Conservation (phyloP, 164 flowering plant genomes). For the Vitis amurensis region DNA sequence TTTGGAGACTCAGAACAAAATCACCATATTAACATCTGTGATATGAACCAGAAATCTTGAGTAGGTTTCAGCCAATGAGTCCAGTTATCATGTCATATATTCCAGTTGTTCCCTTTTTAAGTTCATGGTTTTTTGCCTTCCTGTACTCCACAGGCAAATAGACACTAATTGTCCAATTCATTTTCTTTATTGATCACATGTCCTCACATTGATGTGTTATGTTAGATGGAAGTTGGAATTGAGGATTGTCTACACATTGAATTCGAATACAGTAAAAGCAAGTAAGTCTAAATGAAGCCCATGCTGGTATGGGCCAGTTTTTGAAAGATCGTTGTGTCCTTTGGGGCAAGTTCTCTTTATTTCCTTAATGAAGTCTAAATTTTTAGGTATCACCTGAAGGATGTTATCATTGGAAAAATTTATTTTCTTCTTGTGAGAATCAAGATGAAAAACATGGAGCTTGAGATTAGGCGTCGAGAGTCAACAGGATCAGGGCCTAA, state of each 20-base stretch:
- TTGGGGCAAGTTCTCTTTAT: not conserved
- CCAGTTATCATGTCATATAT: no score
- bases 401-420: conserved; percentile 89
- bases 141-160: no score
- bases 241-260: conserved; percentile 97
- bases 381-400: conserved; percentile 90
- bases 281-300: conserved; percentile 44
- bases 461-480: conserved; percentile 93
- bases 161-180: no score
- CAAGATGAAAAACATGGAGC: conserved; percentile 94
- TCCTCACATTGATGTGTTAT: not conserved
- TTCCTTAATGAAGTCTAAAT: conserved; percentile 17
- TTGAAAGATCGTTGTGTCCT: no score
- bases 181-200: no score
- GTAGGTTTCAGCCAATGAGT: no score
- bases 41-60: no score
- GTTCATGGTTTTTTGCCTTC: no score
- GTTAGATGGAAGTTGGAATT: conserved; percentile 98
- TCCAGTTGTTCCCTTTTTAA: no score
- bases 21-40: no score
- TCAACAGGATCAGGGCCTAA: conserved; percentile 95
- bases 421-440: conserved; percentile 94
- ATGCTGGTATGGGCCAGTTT: no score
- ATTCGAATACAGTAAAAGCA: conserved; percentile 95
- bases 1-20: no score